Evolutionary conservation across 2,329 filamentous ascomycete genomes (phyloP).

Genomic region (Lanzia echinophila): DNA sequence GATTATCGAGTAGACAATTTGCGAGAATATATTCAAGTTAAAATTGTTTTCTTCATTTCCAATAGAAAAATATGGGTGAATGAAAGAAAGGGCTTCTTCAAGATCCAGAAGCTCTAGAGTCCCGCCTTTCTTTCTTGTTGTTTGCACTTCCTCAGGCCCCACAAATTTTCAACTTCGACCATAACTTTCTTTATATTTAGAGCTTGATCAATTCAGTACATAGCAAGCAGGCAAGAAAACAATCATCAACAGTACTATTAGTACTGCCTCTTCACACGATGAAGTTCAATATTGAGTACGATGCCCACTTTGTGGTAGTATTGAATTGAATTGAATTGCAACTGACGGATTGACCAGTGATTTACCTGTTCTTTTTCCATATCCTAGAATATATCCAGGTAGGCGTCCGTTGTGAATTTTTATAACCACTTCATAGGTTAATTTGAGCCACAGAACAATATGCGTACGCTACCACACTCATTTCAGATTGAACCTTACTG

Average conservation of each 20-base stretch:
- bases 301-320: neutral
- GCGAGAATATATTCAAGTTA: too few species aligned
- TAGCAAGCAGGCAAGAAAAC: neutral
- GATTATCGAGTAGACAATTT: too few species aligned
- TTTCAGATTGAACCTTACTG: neutral
- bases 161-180: too few species aligned
- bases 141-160: too few species aligned
- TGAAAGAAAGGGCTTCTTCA: too few species aligned
- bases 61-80: too few species aligned
- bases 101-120: too few species aligned
- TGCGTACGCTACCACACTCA: conserved; percentile 39
- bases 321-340: neutral
- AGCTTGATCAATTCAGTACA: too few species aligned
- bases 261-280: conserved; percentile 40
- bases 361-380: conserved; percentile 66
- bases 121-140: too few species aligned
- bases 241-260: neutral
- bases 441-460: conserved; percentile 57
- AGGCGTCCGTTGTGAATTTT: conserved; percentile 4
- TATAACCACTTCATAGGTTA: conserved; percentile 11
- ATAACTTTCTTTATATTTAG: too few species aligned
- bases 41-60: too few species aligned
- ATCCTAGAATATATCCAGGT: conserved; percentile 64
- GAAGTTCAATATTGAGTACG: conserved; percentile 73
- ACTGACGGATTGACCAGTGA: conserved; percentile 41